Evolutionary conservation across 1,284 basidiomycete genomes (phyloP), one percentile per base, ranked within the genome.

Genomic region (Papiliotrema terrestris): DNA sequence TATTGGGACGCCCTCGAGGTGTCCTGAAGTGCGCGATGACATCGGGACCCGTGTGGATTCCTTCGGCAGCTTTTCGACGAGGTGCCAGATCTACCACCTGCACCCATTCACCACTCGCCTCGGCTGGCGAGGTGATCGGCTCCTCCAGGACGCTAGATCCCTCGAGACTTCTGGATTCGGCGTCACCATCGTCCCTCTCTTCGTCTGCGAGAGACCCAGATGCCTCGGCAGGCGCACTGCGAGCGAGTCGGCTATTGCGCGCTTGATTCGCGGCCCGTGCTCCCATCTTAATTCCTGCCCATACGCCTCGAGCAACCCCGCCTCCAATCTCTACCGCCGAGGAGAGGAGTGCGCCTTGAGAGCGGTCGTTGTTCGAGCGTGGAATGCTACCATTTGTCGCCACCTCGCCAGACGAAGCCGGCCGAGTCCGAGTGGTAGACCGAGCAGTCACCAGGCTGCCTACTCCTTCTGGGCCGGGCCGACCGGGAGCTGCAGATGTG

Each of bases 251-350:
- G 6, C 59, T 60, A n/a, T 51, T 55, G 8, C 65, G 53, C 3
- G 60, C 60, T 17, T 58, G 52, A 29, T 55, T 53, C 20, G 63
- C 73, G 15, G 68, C 72, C 51, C 59, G 54, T 1, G 70, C 73
- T 19, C 73, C 72, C 58, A 67, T 66, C 56, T 71, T 73, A 22
- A 75, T 39, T 1, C 73, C 73, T 0, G 72, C 71, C 73, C 73
- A 75, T 9, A 75, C 70, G 0, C 72, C 72, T 35, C 70, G 52
- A 5, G 72, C 73, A 1, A 73, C 72, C 9, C 69, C 71, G 20
- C 71, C 69, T 14, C 73, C 72, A 22, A 75, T 68, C 52, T 68
- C 69, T 0, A 69, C 68, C 0, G 72, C 73, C 0, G 73, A 72
- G 4, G 60, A 55, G 20, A 72, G 56, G 2, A 73, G 26, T 9